Evolutionary conservation across 352 stramenopile species (phyloP).

Genomic region (Nothophytophthora sp.): DNA sequence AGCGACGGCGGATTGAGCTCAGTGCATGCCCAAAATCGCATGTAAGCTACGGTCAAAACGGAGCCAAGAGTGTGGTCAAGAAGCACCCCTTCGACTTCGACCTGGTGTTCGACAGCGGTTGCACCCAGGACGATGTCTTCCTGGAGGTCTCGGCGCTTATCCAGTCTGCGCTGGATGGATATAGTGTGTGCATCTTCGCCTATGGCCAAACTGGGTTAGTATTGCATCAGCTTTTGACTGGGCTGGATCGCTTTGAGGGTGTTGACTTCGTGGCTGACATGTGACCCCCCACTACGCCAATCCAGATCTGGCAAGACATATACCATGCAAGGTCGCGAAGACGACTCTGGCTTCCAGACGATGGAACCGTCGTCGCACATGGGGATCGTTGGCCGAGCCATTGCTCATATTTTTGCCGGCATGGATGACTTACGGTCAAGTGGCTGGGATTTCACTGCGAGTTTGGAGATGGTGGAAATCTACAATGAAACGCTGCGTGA

Average conservation of each 20-base stretch:
- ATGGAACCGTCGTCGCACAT: slow-evolving; percentile 57
- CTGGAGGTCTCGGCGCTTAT: slow-evolving; percentile 75
- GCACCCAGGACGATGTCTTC: slow-evolving; percentile 81
- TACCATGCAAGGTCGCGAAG: slow-evolving; percentile 74
- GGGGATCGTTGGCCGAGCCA: slow-evolving; percentile 80
- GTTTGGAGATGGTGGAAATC: slow-evolving; percentile 94
- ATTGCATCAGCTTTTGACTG: too few relatives aligned
- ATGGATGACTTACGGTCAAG: slow-evolving; percentile 62
- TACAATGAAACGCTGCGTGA: slow-evolving; percentile 98
- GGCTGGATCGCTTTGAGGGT: too few relatives aligned
- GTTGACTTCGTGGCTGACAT: too few relatives aligned
- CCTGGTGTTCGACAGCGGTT: slow-evolving; percentile 80
- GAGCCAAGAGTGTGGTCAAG: slow-evolving; percentile 88
- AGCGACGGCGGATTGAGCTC: slow-evolving; percentile 69
- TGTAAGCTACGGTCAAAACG: slow-evolving; percentile 82
- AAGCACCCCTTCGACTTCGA: slow-evolving; percentile 90
- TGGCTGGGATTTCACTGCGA: slow-evolving; percentile 76
- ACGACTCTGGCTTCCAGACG: slow-evolving; percentile 85
- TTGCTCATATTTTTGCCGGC: slow-evolving; percentile 75
- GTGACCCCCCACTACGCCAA: too few relatives aligned
- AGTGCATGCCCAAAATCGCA: slow-evolving; percentile 78
- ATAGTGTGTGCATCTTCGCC: slow-evolving; percentile 92
- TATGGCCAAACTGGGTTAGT: slow-evolving; percentile 84
- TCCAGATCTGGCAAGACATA: slow-evolving; percentile 88
- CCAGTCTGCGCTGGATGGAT: slow-evolving; percentile 85